Evolutionary conservation across 192 early-diverging fungal species (phyloP).

Genomic region (Gaertneriomyces semiglobifer): DNA sequence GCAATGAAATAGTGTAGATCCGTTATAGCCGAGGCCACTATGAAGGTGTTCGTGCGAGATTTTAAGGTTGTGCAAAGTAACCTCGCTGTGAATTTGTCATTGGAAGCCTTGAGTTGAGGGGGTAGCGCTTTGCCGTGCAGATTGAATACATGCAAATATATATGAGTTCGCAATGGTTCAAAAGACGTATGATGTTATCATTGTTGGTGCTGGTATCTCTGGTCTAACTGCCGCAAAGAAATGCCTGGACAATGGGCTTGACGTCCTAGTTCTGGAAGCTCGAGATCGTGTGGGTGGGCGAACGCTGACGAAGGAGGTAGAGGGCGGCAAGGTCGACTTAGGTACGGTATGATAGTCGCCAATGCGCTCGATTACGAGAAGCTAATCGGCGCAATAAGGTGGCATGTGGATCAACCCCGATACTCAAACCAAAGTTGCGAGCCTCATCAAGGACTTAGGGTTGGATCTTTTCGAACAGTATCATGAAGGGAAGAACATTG

Average conservation of each 20-base stretch:
- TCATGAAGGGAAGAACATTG: background rate
- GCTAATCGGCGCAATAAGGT: background rate
- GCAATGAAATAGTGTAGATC: too few relatives aligned
- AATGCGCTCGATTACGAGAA: background rate
- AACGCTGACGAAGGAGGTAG: background rate
- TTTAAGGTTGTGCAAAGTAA: too few relatives aligned
- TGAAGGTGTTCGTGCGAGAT: too few relatives aligned
- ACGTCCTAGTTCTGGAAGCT: slow-evolving; percentile 9
- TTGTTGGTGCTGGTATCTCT: slow-evolving; percentile 8
- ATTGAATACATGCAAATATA: too few relatives aligned
- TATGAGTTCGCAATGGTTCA: too few relatives aligned
- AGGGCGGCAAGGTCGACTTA: background rate
- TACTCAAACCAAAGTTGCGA: slow-evolving; percentile 3
- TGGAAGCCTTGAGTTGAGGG: too few relatives aligned
- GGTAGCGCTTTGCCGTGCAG: too few relatives aligned
- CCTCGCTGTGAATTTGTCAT: too few relatives aligned
- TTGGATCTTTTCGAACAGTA: background rate
- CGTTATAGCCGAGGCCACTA: too few relatives aligned
- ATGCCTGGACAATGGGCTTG: slow-evolving; percentile 8
- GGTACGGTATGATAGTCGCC: background rate
- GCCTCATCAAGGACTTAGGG: background rate
- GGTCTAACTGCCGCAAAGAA: slow-evolving; percentile 8
- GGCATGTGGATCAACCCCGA: slow-evolving; percentile 13
- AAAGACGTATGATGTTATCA: slow-evolving; percentile 10
- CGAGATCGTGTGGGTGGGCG: slow-evolving; percentile 11